Base-by-base conservation (phyloP, 2,329 filamentous ascomycete species). In the Teratosphaeria pseudoeucalypti region DNA sequence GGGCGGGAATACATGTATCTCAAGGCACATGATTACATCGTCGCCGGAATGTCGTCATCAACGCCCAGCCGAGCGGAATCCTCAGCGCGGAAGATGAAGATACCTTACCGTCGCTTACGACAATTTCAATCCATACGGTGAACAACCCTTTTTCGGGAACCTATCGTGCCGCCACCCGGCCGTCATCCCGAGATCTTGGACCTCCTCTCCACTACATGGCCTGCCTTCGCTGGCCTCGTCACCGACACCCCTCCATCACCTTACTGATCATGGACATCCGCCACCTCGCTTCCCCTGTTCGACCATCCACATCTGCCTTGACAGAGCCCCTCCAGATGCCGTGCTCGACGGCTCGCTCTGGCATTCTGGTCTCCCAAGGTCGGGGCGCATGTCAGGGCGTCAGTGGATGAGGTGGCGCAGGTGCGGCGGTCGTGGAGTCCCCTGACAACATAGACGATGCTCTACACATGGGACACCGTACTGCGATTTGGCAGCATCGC, bases 281-380 rank as follows among this genome's bases (percentile, higher is more conserved):
- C 6, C 63, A 79, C 39, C 78, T 85, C 66, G 68, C 1, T 64
- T 82, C 65, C 6, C 70, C 0, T 69, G 74, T 34, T 65, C 61
- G 1, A 77, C 75, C 0, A 67, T 85, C 47, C 79, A 82, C 64
- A 74, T 85, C 6, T 81, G 81, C 11, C 82, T 86, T 49, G 71
- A 72, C 61, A 73, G 72, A 53, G 68, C 66, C 10, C 72, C 71
- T 0, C 60, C 9, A 59, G 63, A 16, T 54, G 59, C 6, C 70
- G 72, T 59, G 59, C 56, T 60, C 54, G 64, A 61, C 47, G 63
- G 34, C 32, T 52, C 57, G 32, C 52, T 59, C 26, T 57, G 52
- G 57, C 56, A 60, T 34, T 49, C 59, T 6, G 57, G 68, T 9
- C 23, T 23, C 39, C 60, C 34, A 67, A 71, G 58, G 65, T 68